Base-by-base conservation (phyloP, 2,329 filamentous ascomycete species). In the Diaporthe australafricana region DNA sequence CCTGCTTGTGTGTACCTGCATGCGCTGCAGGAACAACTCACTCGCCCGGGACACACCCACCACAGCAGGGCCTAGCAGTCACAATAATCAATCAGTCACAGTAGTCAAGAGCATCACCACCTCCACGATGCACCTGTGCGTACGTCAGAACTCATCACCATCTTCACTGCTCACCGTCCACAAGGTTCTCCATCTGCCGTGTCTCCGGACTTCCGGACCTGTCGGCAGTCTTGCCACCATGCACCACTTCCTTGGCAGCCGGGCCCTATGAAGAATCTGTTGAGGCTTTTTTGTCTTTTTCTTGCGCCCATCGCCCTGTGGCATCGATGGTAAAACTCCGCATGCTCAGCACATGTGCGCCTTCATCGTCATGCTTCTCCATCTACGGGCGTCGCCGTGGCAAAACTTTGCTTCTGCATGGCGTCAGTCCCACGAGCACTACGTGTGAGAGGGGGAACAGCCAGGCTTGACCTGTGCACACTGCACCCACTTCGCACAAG, bases 11-110 rank as follows among this genome's bases (percentile, higher is more conserved):
- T 60, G 53, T 69, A 69, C 67, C 67, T 69, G 66, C 66, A 69
- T 60, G n/a, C 14, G 55, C 67, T 69, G 67, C 67, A 60, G 67
- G 53, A 60, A 69, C 66, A 69, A 69, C 53, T 69, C 66, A 60
- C 53, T 27, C n/a, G 25, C 11, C 40, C 53, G 20, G 40, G 20
- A 48, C 50, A 17, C 27, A 9, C 25, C 17, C 48, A 56, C n/a
- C n/a, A 9, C 50, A 56, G 22, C 2, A 14, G 30, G 5, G 27
- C 12, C n/a, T n/a, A n/a, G n/a, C n/a, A 40, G 38, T 40, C 38
- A 40, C 14, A 3, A 40, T 40, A 40, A 5, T 14, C 38, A 40
- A 3, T 8, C 27, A 53, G 25, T 11, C 27, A 20, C 57, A 48
- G 42, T n/a, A 48, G 42, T 35, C 42, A 35, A 63, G 42, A 48